A percentile compares a stretch with the other conserved stretches of the same genome.
Evolutionary conservation across 345 rosid genomes (phyloP).

Genomic region (Lepidium aucheri): DNA sequence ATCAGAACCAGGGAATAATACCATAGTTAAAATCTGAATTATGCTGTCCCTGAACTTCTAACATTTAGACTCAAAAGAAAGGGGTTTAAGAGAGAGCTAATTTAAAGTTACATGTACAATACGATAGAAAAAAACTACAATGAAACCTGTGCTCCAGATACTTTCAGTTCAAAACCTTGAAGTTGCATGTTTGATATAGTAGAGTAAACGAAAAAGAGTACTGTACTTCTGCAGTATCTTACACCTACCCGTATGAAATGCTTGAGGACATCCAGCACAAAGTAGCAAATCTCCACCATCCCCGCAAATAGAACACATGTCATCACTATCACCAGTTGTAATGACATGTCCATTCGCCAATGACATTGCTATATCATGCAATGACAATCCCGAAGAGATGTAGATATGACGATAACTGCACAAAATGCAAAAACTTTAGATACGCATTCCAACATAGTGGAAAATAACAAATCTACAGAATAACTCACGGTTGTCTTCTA

Average conservation of each 20-base stretch:
- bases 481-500: conserved; percentile 97
- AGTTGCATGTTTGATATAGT: not conserved
- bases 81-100: not conserved
- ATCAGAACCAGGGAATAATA: conserved; percentile 4
- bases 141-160: not conserved
- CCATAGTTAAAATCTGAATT: not conserved
- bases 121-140: not conserved
- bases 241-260: conserved; percentile 70
- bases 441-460: conserved; percentile 1
- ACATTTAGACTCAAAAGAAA: not conserved
- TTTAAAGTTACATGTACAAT: not conserved
- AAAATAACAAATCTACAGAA: conserved; percentile 2
- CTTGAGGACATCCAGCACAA: conserved; percentile 81
- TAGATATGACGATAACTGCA: conserved; percentile 89
- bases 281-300: conserved; percentile 67
- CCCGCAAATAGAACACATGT: conserved; percentile 87
- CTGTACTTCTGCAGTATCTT: not conserved
- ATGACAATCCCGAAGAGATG: conserved; percentile 68
- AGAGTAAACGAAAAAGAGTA: not conserved
- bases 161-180: not conserved
- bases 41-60: not conserved
- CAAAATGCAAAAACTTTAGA: conserved; percentile 7
- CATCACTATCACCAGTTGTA: conserved; percentile 67
- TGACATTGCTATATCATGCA: conserved; percentile 89
- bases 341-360: conserved; percentile 72